Base-by-base conservation (phyloP, 1,284 basidiomycete species). In the Neolentinus lepideus region DNA sequence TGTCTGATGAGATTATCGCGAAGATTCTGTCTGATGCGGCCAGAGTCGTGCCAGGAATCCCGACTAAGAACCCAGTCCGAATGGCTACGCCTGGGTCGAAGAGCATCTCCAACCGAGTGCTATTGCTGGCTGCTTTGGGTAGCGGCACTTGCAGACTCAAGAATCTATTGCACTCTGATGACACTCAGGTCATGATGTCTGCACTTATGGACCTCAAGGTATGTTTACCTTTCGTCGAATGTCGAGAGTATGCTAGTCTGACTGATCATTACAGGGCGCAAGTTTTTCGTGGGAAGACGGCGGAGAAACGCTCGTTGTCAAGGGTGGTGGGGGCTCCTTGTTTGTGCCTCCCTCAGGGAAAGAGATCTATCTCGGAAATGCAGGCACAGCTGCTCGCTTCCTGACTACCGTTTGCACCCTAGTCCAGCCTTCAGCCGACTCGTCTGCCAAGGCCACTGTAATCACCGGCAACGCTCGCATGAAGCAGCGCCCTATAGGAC, bases 121-220 rank as follows among this genome's bases (percentile, higher is more conserved):
- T 99, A 46, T 86, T 99, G 1, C 84, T 99, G 22, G 96, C 97
- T 8, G 94, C 97, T 0, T 83, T 99, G 14, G 92, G 85, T 0
- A 83, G 81, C 48, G 96, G 96, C 12, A 94, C 89, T 0, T 97
- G 94, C 71, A 80, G 88, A 56, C 76, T 99, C 52, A 88, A 80
- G 70, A 98, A 98, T 67, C 75, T 98, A 16, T 77, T 99, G 45
- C 95, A 98, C 69, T 98, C 94, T 9, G 96, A 99, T 66, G 96
- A 99, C 69, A 99, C 96, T 0, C 93, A 94, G 63, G 96, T 99
- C 57, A 99, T 99, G 97, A 98, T 99, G 94, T 80, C 86, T 16
- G 93, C 94, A 25, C 76, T 98, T 19, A 77, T 85, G 51, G 92
- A 94, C 56, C 84, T 99, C 59, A 87, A 93, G 76, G 90, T 90